Conservation (phyloP, 441 rosid genomes). For the Erodium moschatum region DNA sequence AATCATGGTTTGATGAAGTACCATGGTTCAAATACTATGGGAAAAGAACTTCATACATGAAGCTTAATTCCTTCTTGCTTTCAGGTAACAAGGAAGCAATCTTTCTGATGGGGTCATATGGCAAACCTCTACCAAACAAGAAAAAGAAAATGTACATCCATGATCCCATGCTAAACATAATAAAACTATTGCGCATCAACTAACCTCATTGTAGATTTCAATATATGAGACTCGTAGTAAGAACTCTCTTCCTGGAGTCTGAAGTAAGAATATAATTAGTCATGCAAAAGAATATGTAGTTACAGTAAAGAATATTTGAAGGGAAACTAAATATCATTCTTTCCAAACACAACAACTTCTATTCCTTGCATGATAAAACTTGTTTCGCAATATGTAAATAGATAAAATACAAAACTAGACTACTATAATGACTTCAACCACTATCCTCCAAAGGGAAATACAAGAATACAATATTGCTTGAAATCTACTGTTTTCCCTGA, state of each 20-base stretch:
- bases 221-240: constrained; percentile 96
- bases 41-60: too few species aligned
- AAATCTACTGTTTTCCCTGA: background rate
- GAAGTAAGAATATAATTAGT: constrained; percentile 28
- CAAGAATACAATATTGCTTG: background rate
- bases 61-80: too few species aligned
- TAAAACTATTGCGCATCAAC: constrained; percentile 16
- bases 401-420: background rate
- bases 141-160: too few species aligned
- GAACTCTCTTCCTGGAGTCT: constrained; percentile 99
- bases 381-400: background rate
- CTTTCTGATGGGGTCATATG: too few species aligned
- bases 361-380: background rate
- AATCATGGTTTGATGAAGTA: too few species aligned
- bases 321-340: background rate
- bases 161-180: background rate
- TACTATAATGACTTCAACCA: background rate
- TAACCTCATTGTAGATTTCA: constrained; percentile 97
- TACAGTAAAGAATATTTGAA: background rate
- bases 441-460: background rate
- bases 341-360: background rate
- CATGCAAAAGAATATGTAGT: constrained; percentile 14
- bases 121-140: too few species aligned
- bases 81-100: too few species aligned
- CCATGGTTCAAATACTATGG: too few species aligned